A percentile compares a stretch with the other conserved stretches of the same genome.
phyloP scores from a whole-genome alignment of 495 filamentous ascomycete species.

The Apiosordaria backusii region DNA sequence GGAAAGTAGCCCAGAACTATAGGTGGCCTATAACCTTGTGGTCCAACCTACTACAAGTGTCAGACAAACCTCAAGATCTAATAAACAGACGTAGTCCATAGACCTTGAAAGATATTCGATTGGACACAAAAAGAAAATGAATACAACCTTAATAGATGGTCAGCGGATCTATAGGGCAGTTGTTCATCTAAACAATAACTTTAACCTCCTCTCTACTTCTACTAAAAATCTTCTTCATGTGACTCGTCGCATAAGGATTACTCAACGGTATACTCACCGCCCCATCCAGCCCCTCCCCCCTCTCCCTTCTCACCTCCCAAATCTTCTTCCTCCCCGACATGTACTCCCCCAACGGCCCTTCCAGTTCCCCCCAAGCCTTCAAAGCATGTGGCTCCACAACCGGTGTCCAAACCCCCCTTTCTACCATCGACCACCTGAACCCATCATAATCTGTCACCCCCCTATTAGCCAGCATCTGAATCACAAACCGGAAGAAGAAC shows the following conservation, averaged over 20 bases:
- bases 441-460: conserved; percentile 8
- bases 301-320: not conserved
- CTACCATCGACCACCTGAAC: not conserved
- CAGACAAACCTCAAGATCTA: no score
- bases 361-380: conserved; percentile 16
- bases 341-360: conserved; percentile 7
- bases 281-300: not conserved
- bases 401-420: conserved; percentile 12
- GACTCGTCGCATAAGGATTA: conserved; percentile 16
- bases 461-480: conserved; percentile 13
- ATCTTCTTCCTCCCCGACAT: not conserved
- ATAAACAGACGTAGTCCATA: no score
- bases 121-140: no score
- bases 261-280: conserved; percentile 12
- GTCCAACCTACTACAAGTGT: no score
- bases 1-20: no score
- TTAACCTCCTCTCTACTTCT: not conserved
- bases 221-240: conserved; percentile 14
- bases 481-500: conserved; percentile 17
- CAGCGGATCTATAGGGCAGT: no score
- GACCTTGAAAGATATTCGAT: no score
- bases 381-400: conserved; percentile 12
- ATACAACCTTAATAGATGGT: no score
- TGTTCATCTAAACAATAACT: not conserved
- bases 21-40: no score